phyloP scores from a whole-genome alignment of 2,329 filamentous ascomycete genomes.

The Fusarium drepaniforme region DNA sequence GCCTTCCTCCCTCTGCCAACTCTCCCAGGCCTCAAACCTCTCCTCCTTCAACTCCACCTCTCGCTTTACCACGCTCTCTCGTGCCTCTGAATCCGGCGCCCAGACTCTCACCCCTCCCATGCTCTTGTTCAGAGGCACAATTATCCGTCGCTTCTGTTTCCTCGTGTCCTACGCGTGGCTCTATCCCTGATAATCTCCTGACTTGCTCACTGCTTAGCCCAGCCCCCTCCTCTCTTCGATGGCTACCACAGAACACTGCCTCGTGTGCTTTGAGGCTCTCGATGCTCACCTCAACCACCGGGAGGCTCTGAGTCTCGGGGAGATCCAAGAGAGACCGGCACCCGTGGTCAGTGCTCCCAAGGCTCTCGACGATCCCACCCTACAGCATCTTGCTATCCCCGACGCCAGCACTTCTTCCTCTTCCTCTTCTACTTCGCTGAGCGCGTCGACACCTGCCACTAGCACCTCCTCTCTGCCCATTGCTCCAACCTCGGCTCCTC shows the following conservation, averaged over 20 bases:
- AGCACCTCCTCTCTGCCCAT: conserved; percentile 56
- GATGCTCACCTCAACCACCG: conserved; percentile 80
- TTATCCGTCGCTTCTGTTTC: conserved; percentile 17
- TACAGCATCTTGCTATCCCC: conserved; percentile 55
- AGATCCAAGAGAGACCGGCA: conserved; percentile 76
- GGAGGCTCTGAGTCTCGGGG: conserved; percentile 73
- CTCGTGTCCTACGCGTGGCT: conserved; percentile 18
- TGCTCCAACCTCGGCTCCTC: conserved; percentile 68
- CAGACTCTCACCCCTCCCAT: conserved; percentile 10
- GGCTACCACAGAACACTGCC: conserved; percentile 88
- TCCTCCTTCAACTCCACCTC: background rate
- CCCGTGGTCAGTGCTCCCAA: conserved; percentile 40
- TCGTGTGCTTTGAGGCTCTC: conserved; percentile 93
- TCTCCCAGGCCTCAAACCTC: conserved; percentile 6
- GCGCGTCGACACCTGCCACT: conserved; percentile 60
- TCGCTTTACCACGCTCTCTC: conserved; percentile 5
- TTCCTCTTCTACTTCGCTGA: conserved; percentile 56
- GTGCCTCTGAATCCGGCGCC: conserved; percentile 6
- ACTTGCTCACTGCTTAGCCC: conserved; percentile 7
- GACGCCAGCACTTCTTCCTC: conserved; percentile 50
- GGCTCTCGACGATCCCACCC: conserved; percentile 54
- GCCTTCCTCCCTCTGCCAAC: conserved; percentile 28
- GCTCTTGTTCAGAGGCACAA: conserved; percentile 27
- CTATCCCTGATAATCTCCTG: conserved; percentile 15
- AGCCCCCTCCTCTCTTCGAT: conserved; percentile 60